Conservation (phyloP, 352 stramenopile genomes). For the Phytophthora hibernalis region DNA sequence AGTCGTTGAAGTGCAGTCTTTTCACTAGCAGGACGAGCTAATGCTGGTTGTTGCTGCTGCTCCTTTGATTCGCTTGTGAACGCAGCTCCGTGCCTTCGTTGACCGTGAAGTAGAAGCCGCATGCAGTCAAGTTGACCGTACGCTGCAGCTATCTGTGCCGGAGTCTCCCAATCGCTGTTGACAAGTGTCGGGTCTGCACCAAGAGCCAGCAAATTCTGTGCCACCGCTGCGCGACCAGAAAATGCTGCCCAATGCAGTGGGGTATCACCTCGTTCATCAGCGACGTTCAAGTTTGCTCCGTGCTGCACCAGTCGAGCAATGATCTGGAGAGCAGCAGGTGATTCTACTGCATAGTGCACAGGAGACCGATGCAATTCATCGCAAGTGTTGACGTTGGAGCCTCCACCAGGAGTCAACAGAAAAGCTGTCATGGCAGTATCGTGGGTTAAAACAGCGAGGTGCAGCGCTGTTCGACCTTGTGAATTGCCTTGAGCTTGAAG, state of each 20-base stretch:
- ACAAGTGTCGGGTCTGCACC: slow-evolving; percentile 53
- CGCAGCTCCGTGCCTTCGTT: slow-evolving; percentile 18
- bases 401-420: slow-evolving; percentile 34
- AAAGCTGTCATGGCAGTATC: slow-evolving; percentile 44
- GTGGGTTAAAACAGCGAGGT: slow-evolving; percentile 45
- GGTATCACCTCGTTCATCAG: slow-evolving; percentile 72
- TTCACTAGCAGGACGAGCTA: slow-evolving; percentile 23
- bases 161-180: slow-evolving; percentile 71
- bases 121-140: slow-evolving; percentile 59
- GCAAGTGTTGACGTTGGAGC: slow-evolving; percentile 23
- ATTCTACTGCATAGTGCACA: slow-evolving; percentile 54
- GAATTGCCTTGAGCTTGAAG: slow-evolving; percentile 38
- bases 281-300: slow-evolving; percentile 52
- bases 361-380: slow-evolving; percentile 48
- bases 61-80: slow-evolving; percentile 7
- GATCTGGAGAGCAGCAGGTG: slow-evolving; percentile 28
- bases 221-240: slow-evolving; percentile 47
- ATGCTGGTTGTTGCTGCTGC: slow-evolving; percentile 8
- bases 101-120: slow-evolving; percentile 45
- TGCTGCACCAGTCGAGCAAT: slow-evolving; percentile 31
- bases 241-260: slow-evolving; percentile 74
- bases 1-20: slow-evolving; percentile 31
- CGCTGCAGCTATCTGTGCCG: slow-evolving; percentile 53
- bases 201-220: slow-evolving; percentile 46
- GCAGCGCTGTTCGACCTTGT: slow-evolving; percentile 45